These are phyloP conservation scores for Solanum clarkiae DNA, from an alignment of 257 asterid genomes.

Conservation along the genomic window DNA sequence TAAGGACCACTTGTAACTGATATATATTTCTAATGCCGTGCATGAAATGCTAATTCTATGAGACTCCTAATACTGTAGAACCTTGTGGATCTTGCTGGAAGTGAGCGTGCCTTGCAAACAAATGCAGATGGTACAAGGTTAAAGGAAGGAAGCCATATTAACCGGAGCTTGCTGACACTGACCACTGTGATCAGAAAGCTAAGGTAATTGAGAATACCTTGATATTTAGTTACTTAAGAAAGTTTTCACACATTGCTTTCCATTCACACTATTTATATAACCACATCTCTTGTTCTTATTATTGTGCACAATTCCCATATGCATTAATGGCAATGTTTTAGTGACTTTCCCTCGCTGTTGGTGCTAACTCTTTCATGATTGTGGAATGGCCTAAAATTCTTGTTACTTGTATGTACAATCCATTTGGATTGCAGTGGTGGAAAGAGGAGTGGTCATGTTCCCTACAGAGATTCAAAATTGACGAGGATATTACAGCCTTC, in stretches of 20 bases:
- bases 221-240: background rate
- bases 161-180: conserved; percentile 77
- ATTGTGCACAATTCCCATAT: background rate
- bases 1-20: conserved; percentile 9
- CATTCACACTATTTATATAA: background rate
- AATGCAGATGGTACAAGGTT: conserved; percentile 74
- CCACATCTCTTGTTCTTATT: background rate
- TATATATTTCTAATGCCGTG: background rate
- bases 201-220: conserved; percentile 27
- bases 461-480: conserved; percentile 85
- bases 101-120: conserved; percentile 84
- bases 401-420: background rate
- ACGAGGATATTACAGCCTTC: conserved; percentile 90
- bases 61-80: conserved; percentile 35
- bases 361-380: background rate
- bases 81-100: conserved; percentile 98
- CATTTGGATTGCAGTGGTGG: conserved; percentile 46
- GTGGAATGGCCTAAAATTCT: background rate
- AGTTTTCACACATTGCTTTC: background rate
- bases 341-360: background rate
- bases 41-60: background rate
- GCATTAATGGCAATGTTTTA: background rate
- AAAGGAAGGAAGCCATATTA: conserved; percentile 98
- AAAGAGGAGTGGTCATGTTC: conserved; percentile 64
- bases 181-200: conserved; percentile 92